A percentile compares a stretch with the other conserved stretches of the same genome.
These are phyloP conservation scores for Trichoderma sp. DNA, from an alignment of 2,329 filamentous ascomycete genomes.

Conservation along the genomic window DNA sequence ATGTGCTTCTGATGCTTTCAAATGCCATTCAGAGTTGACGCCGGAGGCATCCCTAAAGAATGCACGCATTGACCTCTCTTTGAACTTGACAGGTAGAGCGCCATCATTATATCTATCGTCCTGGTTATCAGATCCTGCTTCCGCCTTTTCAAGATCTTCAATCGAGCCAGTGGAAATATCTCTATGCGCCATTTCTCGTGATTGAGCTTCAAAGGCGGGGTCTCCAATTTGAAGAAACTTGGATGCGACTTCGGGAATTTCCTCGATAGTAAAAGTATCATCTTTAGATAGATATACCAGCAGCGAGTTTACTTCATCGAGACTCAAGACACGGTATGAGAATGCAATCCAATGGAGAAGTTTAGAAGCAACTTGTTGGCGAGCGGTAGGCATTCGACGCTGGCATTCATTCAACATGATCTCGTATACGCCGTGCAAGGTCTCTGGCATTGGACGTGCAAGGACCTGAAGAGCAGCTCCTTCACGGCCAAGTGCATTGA, in stretches of 20 bases:
- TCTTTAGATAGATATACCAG: slow-evolving; percentile 23
- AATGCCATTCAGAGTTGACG: slow-evolving; percentile 2
- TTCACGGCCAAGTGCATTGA: slow-evolving; percentile 34
- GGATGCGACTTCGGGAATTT: slow-evolving; percentile 26
- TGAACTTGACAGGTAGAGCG: slow-evolving; percentile 28
- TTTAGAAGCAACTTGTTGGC: slow-evolving; percentile 22
- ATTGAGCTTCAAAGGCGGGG: slow-evolving; percentile 26
- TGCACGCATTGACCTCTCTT: slow-evolving; percentile 30
- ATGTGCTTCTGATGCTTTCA: slow-evolving; percentile 26
- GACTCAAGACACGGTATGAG: slow-evolving; percentile 23
- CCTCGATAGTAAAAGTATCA: slow-evolving; percentile 27
- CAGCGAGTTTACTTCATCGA: slow-evolving; percentile 27
- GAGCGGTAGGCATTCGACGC: slow-evolving; percentile 22
- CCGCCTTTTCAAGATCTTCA: slow-evolving; percentile 24
- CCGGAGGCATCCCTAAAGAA: slow-evolving; percentile 26
- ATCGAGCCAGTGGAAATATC: slow-evolving; percentile 16
- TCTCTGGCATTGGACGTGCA: slow-evolving; percentile 25
- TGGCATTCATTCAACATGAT: slow-evolving; percentile 27
- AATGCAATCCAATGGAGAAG: slow-evolving; percentile 32
- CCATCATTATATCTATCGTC: slow-evolving; percentile 29
- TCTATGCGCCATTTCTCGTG: not conserved
- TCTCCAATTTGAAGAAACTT: slow-evolving; percentile 29
- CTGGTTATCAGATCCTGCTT: not conserved
- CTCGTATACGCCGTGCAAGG: slow-evolving; percentile 29
- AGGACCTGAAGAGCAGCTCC: slow-evolving; percentile 32